Conservation (phyloP, 2,329 filamentous ascomycete species). For the Colletotrichum sp. region DNA sequence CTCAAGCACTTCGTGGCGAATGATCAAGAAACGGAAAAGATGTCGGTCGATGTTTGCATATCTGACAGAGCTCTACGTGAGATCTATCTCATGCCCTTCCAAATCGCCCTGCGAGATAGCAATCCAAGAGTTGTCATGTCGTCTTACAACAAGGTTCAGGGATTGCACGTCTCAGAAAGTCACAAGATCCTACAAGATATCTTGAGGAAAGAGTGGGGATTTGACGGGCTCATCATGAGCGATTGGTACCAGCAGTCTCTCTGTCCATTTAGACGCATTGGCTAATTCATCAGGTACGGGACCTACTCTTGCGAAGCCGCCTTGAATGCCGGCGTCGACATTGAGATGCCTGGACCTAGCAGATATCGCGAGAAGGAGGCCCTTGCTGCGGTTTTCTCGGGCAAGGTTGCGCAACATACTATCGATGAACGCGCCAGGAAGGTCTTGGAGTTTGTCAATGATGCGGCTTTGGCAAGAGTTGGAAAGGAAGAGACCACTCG, state of each 20-base stretch:
- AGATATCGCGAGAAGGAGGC: constrained; percentile 54
- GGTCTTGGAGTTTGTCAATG: constrained; percentile 63
- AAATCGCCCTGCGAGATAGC: constrained; percentile 58
- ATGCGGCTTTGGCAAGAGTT: constrained; percentile 56
- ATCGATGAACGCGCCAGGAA: constrained; percentile 62
- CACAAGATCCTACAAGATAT: constrained; percentile 53
- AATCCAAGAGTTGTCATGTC: constrained; percentile 63
- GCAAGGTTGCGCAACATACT: constrained; percentile 59
- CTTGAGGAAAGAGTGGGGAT: constrained; percentile 62
- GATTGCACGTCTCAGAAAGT: constrained; percentile 60
- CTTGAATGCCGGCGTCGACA: constrained; percentile 58
- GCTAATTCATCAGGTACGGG: constrained; percentile 46
- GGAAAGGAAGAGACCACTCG: constrained; percentile 57
- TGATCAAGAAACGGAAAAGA: constrained; percentile 64
- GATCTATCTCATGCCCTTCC: constrained; percentile 63
- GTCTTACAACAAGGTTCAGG: constrained; percentile 64
- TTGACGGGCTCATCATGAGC: constrained; percentile 61
- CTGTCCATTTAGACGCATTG: accelerated
- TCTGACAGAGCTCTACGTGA: constrained; percentile 62
- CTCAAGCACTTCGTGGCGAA: constrained; percentile 68
- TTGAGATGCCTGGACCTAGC: constrained; percentile 65
- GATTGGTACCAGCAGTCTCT: constrained; percentile 41
- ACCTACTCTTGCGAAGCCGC: constrained; percentile 59
- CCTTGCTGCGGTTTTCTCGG: constrained; percentile 56
- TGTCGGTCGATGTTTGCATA: constrained; percentile 58